These are phyloP conservation scores for Hirsutella thompsonii DNA, from an alignment of 2,329 filamentous ascomycete species.

Conservation along the genomic window DNA sequence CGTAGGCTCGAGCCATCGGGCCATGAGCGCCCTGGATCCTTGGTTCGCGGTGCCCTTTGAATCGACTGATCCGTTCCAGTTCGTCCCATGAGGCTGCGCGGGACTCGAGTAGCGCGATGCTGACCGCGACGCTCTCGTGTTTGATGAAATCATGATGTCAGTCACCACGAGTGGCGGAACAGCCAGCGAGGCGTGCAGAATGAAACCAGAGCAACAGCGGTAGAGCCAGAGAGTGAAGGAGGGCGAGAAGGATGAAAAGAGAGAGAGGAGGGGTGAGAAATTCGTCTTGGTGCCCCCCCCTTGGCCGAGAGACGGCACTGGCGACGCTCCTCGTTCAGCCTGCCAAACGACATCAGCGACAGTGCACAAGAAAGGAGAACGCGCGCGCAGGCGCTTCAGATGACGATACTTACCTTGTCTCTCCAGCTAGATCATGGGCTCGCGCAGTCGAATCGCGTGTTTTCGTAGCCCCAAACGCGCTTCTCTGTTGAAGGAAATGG, in stretches of 20 bases:
- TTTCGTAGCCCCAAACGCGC: constrained; percentile 15
- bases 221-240: neutral
- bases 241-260: neutral
- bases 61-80: constrained; percentile 21
- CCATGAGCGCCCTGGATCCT: constrained; percentile 35
- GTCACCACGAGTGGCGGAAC: neutral
- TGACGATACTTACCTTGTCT: constrained; percentile 14
- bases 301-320: constrained; percentile 9
- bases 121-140: constrained; percentile 36
- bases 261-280: constrained; percentile 1
- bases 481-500: constrained; percentile 12
- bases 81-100: constrained; percentile 17
- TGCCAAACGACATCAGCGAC: constrained; percentile 7
- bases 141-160: constrained; percentile 24
- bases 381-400: neutral
- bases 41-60: constrained; percentile 21
- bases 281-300: constrained; percentile 5
- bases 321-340: constrained; percentile 19
- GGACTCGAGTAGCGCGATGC: constrained; percentile 42
- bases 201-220: neutral
- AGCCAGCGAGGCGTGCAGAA: neutral
- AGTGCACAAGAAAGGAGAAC: neutral
- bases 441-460: constrained; percentile 18
- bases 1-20: constrained; percentile 45
- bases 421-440: constrained; percentile 18